phyloP scores from a whole-genome alignment of 257 asterid genomes.

The Verbena officinalis region DNA sequence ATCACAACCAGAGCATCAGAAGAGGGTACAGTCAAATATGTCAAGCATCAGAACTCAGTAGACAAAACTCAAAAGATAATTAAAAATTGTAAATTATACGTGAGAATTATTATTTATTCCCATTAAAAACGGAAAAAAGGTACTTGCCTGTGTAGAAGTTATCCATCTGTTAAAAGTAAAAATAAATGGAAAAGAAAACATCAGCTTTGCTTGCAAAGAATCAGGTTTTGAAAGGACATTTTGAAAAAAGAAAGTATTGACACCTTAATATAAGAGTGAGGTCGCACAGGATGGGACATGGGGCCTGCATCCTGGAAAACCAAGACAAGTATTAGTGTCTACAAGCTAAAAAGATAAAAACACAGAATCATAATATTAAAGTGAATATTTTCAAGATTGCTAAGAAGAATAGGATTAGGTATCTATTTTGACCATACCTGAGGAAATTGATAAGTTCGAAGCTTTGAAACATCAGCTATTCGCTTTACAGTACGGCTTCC shows the following conservation, averaged over 20 bases:
- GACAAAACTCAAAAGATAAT: constrained; percentile 5
- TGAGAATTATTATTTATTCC: background rate
- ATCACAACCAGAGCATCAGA: constrained; percentile 31
- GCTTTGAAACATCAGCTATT: constrained; percentile 73
- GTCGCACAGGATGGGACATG: constrained; percentile 91
- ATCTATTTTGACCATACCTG: constrained; percentile 48
- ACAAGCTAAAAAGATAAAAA: background rate
- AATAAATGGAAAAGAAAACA: constrained; percentile 31
- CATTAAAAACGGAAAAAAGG: constrained; percentile 12
- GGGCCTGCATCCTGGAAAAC: constrained; percentile 84
- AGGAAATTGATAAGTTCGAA: constrained; percentile 73
- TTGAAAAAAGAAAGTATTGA: constrained; percentile 13
- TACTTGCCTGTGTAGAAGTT: constrained; percentile 85
- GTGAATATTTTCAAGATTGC: background rate
- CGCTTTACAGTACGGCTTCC: constrained; percentile 86
- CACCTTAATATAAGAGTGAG: constrained; percentile 85
- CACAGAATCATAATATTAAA: background rate
- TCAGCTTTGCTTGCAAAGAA: constrained; percentile 10
- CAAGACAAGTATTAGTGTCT: constrained; percentile 24
- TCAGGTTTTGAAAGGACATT: background rate
- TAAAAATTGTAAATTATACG: constrained; percentile 14
- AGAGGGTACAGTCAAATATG: constrained; percentile 30
- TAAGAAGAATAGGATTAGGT: background rate
- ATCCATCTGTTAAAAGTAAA: constrained; percentile 67
- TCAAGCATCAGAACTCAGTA: constrained; percentile 24